Base-by-base conservation (phyloP, 225 moss, liverwort and hornwort species). In the Pleurozium schreberi region DNA sequence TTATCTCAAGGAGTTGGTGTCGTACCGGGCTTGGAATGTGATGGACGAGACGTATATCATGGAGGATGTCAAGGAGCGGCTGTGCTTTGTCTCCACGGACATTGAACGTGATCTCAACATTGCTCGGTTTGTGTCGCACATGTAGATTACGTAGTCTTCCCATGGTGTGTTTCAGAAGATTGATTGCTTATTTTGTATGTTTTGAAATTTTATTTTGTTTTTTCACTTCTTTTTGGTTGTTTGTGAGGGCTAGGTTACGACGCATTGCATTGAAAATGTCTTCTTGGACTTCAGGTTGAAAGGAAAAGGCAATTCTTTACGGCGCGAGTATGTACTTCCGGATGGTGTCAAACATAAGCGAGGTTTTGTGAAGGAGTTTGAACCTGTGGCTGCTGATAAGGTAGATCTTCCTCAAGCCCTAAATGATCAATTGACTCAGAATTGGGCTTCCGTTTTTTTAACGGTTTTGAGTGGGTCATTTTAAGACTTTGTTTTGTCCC, bases 41-140 rank as follows among this genome's bases (percentile, higher is more conserved):
- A 99, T 97, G 99, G 99, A 99, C 86, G 97, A 99, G 89, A 97
- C 95, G 15, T 96, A 94, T 75, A 97, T 97, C 50, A 97, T 99
- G 95, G 99, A 99, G 90, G 97, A 99, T 84, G 99, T 97, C 47
- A 99, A 99, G 88, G 99, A 97, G 80, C 95, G 94, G 75, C 92
- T 99, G 52, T 97, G 99, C 80, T 95, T 97, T 40, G 96, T 96
- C 80, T 99, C 99, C 22, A 81, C 92, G n/a, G 95, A 96, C 71
- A 90, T 95, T 30, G 92, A 94, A 84, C 91, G 92, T 90, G 99
- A 99, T 88, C 97, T 99, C 43, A 93, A 88, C 80, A 86, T 96
- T 87, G 97, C 97, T 80, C 94, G 97, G 97, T 99, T 59, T 66
- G 87, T 66, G 53, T 79, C 43, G 25, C 69, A 45, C 25, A 50